Evolutionary conservation across 495 filamentous ascomycete genomes (phyloP).

Genomic region (Aspergillus kassunensis): DNA sequence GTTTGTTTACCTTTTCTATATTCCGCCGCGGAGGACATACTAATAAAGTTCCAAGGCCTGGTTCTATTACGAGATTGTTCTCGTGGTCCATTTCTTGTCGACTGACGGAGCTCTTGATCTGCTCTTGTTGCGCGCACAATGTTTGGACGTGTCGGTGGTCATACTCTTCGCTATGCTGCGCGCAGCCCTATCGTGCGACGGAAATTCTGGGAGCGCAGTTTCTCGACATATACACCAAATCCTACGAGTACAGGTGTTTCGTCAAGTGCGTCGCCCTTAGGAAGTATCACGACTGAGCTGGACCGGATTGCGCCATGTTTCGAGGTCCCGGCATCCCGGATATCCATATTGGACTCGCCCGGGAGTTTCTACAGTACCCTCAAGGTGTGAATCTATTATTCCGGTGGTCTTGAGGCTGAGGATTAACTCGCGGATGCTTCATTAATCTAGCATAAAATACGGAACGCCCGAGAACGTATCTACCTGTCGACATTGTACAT

Average conservation of each 20-base stretch:
- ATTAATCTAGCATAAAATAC: constrained; percentile 67
- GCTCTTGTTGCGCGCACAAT: constrained; percentile 15
- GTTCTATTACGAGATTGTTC: constrained; percentile 6
- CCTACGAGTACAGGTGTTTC: constrained; percentile 22
- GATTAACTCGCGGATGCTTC: constrained; percentile 13
- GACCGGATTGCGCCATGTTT: constrained; percentile 89
- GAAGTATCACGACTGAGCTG: constrained; percentile 69
- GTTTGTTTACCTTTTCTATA: constrained; percentile 36
- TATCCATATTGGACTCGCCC: constrained; percentile 75
- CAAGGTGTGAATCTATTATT: constrained; percentile 54
- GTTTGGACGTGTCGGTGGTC: constrained; percentile 41
- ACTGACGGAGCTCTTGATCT: not conserved
- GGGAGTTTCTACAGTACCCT: constrained; percentile 81
- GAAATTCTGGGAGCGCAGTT: constrained; percentile 36
- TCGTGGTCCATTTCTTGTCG: not conserved
- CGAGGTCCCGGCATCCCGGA: constrained; percentile 73
- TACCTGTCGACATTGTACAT: constrained; percentile 96
- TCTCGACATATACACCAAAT: constrained; percentile 32
- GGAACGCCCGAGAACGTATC: constrained; percentile 68
- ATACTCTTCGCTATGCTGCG: constrained; percentile 33
- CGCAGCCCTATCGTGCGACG: constrained; percentile 29
- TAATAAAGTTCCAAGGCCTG: constrained; percentile 12
- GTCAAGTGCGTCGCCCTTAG: constrained; percentile 37
- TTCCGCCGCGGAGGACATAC: not conserved
- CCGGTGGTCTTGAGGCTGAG: not conserved